Evolutionary conservation across 805 yeast genomes (phyloP).

Genomic region (Lipomyces anomalus): DNA sequence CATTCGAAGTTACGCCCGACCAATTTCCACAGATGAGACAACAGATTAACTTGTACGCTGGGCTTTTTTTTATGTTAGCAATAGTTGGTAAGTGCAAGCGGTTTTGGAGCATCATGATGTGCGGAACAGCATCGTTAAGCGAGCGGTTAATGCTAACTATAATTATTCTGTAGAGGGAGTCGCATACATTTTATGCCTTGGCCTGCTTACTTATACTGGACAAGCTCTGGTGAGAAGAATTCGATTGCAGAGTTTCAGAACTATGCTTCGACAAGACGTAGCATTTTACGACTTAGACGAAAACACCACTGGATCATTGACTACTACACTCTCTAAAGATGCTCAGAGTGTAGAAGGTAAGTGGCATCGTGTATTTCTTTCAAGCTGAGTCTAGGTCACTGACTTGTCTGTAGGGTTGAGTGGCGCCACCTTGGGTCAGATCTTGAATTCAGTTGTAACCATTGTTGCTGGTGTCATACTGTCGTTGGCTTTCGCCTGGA

Average conservation of each 20-base stretch:
- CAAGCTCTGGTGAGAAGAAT: conserved; percentile 26
- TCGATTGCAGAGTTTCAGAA: conserved; percentile 22
- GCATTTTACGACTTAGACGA: conserved; percentile 28
- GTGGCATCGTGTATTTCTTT: background rate
- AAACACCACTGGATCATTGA: conserved; percentile 28
- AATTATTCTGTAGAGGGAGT: conserved; percentile 18
- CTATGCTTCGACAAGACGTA: conserved; percentile 29
- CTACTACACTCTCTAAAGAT: conserved; percentile 28
- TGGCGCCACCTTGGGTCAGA: conserved; percentile 30
- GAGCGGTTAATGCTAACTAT: no score
- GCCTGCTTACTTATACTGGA: conserved; percentile 15
- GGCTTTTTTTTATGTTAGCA: conserved; percentile 24
- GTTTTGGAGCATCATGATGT: no score
- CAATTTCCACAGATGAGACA: conserved; percentile 35
- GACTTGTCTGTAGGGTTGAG: conserved; percentile 19
- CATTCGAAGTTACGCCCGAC: conserved; percentile 28
- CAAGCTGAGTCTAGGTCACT: no score
- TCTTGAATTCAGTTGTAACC: conserved; percentile 27
- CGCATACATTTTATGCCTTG: conserved; percentile 4
- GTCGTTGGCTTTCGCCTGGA: conserved; percentile 38
- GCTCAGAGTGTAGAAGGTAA: conserved; percentile 30
- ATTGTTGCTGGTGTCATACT: conserved; percentile 36
- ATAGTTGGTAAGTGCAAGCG: no score
- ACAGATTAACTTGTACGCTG: conserved; percentile 29
- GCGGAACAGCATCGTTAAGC: no score